Evolutionary conservation across 2,329 filamentous ascomycete genomes (phyloP).

Genomic region (Nectriaceae sp.): DNA sequence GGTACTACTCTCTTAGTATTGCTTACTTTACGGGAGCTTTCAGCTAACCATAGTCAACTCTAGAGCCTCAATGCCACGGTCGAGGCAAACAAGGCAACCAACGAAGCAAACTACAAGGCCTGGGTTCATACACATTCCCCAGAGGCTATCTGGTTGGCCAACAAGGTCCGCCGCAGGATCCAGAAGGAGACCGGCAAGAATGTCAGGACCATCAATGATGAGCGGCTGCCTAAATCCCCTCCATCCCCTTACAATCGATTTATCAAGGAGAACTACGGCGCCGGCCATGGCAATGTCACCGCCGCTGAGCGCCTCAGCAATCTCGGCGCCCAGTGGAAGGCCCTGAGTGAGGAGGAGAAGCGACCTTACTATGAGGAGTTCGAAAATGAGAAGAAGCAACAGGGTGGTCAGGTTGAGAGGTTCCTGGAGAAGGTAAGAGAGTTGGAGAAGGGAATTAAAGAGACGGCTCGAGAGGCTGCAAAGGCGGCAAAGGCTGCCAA

Average conservation of each 20-base stretch:
- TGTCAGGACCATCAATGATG: slow-evolving; percentile 42
- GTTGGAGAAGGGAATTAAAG: slow-evolving; percentile 8
- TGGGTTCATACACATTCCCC: slow-evolving; percentile 51
- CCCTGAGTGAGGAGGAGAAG: slow-evolving; percentile 43
- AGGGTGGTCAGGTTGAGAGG: slow-evolving; percentile 33
- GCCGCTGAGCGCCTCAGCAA: neutral
- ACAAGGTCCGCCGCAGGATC: slow-evolving; percentile 47
- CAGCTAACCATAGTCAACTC: slow-evolving; percentile 26
- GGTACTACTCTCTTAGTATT: too few species aligned
- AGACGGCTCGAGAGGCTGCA: slow-evolving; percentile 10
- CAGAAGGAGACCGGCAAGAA: slow-evolving; percentile 34
- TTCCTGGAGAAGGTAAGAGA: slow-evolving; percentile 24
- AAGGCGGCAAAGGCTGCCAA: neutral
- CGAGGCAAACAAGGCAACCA: slow-evolving; percentile 34
- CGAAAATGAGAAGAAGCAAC: slow-evolving; percentile 20
- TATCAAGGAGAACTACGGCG: slow-evolving; percentile 38
- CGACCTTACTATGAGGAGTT: slow-evolving; percentile 37
- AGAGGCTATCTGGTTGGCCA: slow-evolving; percentile 46
- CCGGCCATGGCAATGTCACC: slow-evolving; percentile 26
- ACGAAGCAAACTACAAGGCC: slow-evolving; percentile 41
- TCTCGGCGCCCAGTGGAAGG: slow-evolving; percentile 40
- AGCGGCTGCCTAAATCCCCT: slow-evolving; percentile 47
- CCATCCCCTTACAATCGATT: slow-evolving; percentile 37
- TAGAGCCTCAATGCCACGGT: slow-evolving; percentile 31
- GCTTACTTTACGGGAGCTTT: too few species aligned